Evolutionary conservation across 2,329 filamentous ascomycete species (phyloP), one percentile per base, ranked within the genome.

Genomic region (Thielaviopsis euricoi): DNA sequence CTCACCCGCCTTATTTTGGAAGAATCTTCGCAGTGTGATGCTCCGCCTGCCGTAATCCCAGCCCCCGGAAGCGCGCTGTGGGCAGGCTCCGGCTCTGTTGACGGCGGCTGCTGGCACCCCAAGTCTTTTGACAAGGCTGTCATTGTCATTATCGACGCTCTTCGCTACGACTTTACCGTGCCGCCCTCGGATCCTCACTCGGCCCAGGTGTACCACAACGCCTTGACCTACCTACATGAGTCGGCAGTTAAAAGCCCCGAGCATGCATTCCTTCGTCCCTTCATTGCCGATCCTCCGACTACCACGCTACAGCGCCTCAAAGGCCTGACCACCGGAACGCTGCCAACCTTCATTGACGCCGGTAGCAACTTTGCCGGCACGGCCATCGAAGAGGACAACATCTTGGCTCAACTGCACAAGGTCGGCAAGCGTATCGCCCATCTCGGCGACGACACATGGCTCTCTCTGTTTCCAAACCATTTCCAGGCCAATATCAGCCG

Each of bases 401-500:
- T 84, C 71, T 66, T 86, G 72, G 72, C 83, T 77, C 70, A 95
- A 70, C 68, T 86, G 73, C 68, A 76, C 69, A 67, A 85, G 73
- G 71, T 82, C 71, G 66, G 80, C 69, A 72, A 89, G 75, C 87
- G 79, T 62, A 81, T 98, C 63, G 93, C 90, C 6, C 94, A 98
- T 66, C 74, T 98, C 43, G 93, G 93, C n/a, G 93, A 98, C 68
- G 91, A 98, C 71, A 98, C 93, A 4, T 98, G 93, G 93, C 87
- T 89, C 63, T 79, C 88, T 50, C 74, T 98, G 17, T 98, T 97
- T 67, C 93, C 93, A 0, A 87, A 79, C n/a, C 89, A 94, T 69
- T 98, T 98, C 65, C 85, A 95, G 68, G 74, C 83, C 9, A 86
- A 91, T 58, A 81, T 96, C 58, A 95, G 90, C 64, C 81, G 78